These are phyloP conservation scores for Gentiana dahurica DNA, from an alignment of 257 asterid genomes.

Conservation along the genomic window DNA sequence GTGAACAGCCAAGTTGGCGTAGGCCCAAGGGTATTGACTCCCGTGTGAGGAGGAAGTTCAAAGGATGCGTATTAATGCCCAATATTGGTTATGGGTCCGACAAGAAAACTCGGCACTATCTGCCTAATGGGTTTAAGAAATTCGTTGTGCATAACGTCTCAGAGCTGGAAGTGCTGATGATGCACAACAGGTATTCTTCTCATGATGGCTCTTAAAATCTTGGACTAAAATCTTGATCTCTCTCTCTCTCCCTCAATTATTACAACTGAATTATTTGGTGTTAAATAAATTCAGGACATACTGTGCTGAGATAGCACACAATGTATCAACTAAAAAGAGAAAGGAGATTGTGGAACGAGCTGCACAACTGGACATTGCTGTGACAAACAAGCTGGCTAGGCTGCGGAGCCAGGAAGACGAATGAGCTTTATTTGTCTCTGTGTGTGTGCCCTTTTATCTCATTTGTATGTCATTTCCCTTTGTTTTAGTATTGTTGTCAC, in stretches of 20 bases:
- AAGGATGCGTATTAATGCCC: constrained; percentile 40
- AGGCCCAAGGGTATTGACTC: constrained; percentile 47
- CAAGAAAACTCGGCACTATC: constrained; percentile 33
- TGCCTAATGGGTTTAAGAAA: constrained; percentile 43
- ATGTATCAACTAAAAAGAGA: constrained; percentile 34
- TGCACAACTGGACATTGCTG: constrained; percentile 37
- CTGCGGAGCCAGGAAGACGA: constrained; percentile 42
- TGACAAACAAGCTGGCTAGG: constrained; percentile 42
- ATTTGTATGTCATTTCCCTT: no score
- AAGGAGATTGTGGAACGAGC: constrained; percentile 40
- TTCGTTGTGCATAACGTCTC: constrained; percentile 36
- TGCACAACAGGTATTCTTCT: constrained; percentile 38
- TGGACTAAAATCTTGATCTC: no score
- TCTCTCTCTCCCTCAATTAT: no score
- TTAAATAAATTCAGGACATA: constrained; percentile 27
- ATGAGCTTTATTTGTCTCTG: constrained; percentile 14
- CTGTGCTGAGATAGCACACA: constrained; percentile 45
- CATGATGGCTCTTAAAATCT: no score
- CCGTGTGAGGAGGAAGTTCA: constrained; percentile 43
- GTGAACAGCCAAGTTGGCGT: constrained; percentile 30
- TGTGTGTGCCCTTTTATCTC: no score
- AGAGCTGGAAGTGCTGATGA: constrained; percentile 39
- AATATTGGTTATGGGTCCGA: constrained; percentile 39
- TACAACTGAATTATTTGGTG: not conserved
- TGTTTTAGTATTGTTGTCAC: no score